phyloP scores from a whole-genome alignment of 2,329 filamentous ascomycete genomes.

The Colletotrichum lentis region DNA sequence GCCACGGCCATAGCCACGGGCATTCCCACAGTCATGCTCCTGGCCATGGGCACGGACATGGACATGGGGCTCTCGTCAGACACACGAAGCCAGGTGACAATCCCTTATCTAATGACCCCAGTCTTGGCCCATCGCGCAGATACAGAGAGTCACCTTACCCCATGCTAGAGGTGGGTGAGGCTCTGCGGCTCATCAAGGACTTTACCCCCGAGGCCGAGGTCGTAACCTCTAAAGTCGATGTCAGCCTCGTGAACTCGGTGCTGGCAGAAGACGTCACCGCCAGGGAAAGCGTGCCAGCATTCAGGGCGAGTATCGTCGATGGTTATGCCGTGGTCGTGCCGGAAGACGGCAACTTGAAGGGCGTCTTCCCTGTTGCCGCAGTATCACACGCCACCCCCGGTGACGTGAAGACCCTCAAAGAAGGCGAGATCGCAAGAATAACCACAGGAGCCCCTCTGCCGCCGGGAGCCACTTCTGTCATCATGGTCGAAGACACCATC shows the following conservation, averaged over 20 bases:
- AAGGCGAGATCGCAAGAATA: constrained; percentile 84
- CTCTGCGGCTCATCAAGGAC: constrained; percentile 74
- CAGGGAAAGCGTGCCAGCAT: constrained; percentile 86
- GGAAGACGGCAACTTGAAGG: constrained; percentile 71
- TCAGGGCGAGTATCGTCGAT: constrained; percentile 94
- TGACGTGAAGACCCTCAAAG: constrained; percentile 68
- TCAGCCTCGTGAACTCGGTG: constrained; percentile 75
- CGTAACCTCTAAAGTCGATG: constrained; percentile 67
- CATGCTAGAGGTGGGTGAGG: constrained; percentile 87
- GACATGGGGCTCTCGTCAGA: constrained; percentile 71
- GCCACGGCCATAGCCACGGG: constrained; percentile 58
- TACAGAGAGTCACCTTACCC: constrained; percentile 89
- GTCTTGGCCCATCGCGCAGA: constrained; percentile 70
- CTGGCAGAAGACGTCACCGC: constrained; percentile 85
- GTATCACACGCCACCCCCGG: constrained; percentile 85
- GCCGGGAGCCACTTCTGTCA: constrained; percentile 85
- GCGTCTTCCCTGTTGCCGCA: constrained; percentile 84
- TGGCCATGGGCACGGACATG: constrained; percentile 63
- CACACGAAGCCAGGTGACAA: constrained; percentile 73
- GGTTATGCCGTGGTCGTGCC: constrained; percentile 86
- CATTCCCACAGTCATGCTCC: constrained; percentile 62
- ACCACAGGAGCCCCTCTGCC: constrained; percentile 95
- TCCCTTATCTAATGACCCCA: constrained; percentile 67
- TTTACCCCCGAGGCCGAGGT: constrained; percentile 72
- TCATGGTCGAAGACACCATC: constrained; percentile 95